A percentile compares a stretch with the other conserved stretches of the same genome.
Conservation (phyloP, 1,284 basidiomycete species). For the Hemileccinum hortonii region DNA sequence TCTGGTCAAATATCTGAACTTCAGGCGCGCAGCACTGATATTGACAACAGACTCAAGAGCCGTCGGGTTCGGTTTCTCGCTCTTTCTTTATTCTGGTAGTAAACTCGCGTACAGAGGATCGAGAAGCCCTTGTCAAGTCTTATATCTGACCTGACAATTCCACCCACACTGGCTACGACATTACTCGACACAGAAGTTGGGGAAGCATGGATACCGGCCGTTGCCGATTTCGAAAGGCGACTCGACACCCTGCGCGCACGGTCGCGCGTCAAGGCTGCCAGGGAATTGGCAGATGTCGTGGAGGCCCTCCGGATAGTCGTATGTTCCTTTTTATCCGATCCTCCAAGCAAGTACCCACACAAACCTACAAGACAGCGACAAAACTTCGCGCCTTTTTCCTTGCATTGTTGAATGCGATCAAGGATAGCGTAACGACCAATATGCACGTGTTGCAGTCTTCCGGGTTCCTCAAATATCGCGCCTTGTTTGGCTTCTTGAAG, state of each 20-base stretch:
- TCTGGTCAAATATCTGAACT: slow-evolving; percentile 95
- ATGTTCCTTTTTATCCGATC: slow-evolving; percentile 24
- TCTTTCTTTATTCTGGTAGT: slow-evolving; percentile 5
- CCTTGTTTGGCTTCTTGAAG: slow-evolving; percentile 84
- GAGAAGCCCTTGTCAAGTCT: slow-evolving; percentile 84
- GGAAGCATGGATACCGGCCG: slow-evolving; percentile 81
- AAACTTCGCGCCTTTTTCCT: slow-evolving; percentile 90
- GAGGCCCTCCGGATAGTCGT: slow-evolving; percentile 88
- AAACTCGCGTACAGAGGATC: slow-evolving; percentile 60
- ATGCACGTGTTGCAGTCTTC: slow-evolving; percentile 91
- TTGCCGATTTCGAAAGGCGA: slow-evolving; percentile 77
- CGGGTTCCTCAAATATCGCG: slow-evolving; percentile 80
- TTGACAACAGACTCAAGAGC: slow-evolving; percentile 83
- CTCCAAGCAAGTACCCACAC: slow-evolving; percentile 1
- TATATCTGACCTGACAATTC: slow-evolving; percentile 77
- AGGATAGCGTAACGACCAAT: slow-evolving; percentile 84
- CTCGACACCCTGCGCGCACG: slow-evolving; percentile 69
- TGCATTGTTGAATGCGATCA: slow-evolving; percentile 79
- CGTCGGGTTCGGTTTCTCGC: slow-evolving; percentile 59
- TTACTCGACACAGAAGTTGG: slow-evolving; percentile 84
- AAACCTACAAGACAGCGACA: slow-evolving; percentile 65
- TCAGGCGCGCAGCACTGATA: slow-evolving; percentile 85
- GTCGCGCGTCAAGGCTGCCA: slow-evolving; percentile 79
- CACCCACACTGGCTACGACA: slow-evolving; percentile 75
- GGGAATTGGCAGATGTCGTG: slow-evolving; percentile 77